Base-by-base conservation (phyloP, 805 yeast species). In the Ogataea neopini region DNA sequence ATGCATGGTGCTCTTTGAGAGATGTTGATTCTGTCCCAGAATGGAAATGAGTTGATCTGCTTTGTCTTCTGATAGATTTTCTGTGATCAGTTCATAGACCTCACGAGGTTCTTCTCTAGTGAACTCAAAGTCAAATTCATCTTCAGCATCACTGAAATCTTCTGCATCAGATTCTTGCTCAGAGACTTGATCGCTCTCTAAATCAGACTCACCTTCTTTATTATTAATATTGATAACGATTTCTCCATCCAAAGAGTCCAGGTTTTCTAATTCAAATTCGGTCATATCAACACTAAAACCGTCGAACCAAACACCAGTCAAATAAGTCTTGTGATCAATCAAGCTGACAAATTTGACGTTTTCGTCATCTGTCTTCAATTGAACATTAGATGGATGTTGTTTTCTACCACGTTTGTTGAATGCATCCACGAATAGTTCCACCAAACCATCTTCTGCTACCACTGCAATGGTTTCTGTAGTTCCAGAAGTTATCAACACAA, bases 1-100 rank as follows among this genome's bases (percentile, higher is more conserved):
- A 52, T 77, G 75, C 35, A 86, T 74, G 0, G 87, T 77, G 11
- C 74, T 67, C 62, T 77, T 71, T 41, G 79, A 79, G 53, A 80
- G 81, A 18, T 75, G 43, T 20, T 43, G 47, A 45, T 68, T 66
- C 41, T 62, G 64, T 9, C 56, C 51, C 18, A 68, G 48, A 14
- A 68, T 50, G 17, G 56, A 34, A 64, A 49, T 73, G 72, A 51
- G 70, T 63, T 30, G 59, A 41, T 44, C 59, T 53, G 13, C n/a
- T 3, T 61, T 59, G 20, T 60, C 63, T 9, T 61, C 57, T 13
- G 63, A 61, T 15, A 57, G 29, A 15, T 48, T 50, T 7, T 58
- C 58, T 1, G 43, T 20, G 1, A 64, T 58, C 4, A 70, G 55
- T 2, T 49, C 42, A 14, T 60, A 40, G 5, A 61, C 49, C 25